Conservation (phyloP, 1,284 basidiomycete species). For the Wolfiporia cocos region DNA sequence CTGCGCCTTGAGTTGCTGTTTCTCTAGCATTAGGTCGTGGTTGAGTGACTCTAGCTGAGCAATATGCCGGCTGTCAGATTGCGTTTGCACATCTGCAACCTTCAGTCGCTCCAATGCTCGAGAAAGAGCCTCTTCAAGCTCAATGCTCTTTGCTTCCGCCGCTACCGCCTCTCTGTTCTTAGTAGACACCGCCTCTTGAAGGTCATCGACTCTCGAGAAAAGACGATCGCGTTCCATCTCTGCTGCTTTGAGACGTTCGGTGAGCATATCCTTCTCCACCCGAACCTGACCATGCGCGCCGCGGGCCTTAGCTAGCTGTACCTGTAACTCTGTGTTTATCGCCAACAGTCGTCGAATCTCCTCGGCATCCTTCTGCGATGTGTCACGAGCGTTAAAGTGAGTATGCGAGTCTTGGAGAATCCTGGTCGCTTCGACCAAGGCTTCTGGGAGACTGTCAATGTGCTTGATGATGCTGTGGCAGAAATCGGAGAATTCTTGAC, state of each 20-base stretch:
- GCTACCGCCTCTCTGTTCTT: constrained; percentile 42
- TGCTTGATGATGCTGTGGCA: constrained; percentile 48
- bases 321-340: constrained; percentile 58
- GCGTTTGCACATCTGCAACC: constrained; percentile 58
- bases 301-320: constrained; percentile 68
- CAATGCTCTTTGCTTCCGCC: constrained; percentile 48
- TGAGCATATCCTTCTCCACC: constrained; percentile 72
- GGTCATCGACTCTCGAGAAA: constrained; percentile 45
- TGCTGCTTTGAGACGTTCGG: constrained; percentile 49
- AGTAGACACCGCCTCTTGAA: constrained; percentile 37
- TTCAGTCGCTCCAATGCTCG: constrained; percentile 65
- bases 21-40: constrained; percentile 46
- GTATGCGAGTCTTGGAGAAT: constrained; percentile 54
- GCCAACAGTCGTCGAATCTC: constrained; percentile 51
- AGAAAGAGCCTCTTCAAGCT: constrained; percentile 63
- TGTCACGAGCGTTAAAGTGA: constrained; percentile 53
- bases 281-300: constrained; percentile 69
- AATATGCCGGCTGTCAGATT: constrained; percentile 53
- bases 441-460: constrained; percentile 51
- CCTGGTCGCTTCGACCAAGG: constrained; percentile 46
- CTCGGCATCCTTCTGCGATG: constrained; percentile 55
- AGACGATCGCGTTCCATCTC: constrained; percentile 62
- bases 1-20: constrained; percentile 49
- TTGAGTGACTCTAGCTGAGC: constrained; percentile 54
- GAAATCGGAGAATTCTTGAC: constrained; percentile 40